Conservation (phyloP, 352 stramenopile genomes). For the Globisporangium perplexum region DNA sequence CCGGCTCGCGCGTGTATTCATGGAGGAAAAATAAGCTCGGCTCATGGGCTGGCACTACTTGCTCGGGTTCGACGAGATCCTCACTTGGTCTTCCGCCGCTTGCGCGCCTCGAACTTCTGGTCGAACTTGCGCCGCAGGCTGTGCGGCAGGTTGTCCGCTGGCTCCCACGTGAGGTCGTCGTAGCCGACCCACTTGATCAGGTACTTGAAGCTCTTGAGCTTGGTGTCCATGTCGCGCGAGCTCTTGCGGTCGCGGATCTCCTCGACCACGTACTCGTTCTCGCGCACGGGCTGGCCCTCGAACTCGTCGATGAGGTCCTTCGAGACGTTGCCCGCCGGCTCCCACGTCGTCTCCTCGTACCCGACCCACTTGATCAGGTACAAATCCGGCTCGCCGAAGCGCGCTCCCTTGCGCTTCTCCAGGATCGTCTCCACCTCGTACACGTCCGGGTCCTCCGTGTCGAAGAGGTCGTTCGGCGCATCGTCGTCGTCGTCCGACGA, state of each 20-base stretch:
- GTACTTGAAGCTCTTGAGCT: conserved; percentile 73
- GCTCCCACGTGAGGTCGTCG: conserved; percentile 76
- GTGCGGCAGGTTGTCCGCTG: conserved; percentile 66
- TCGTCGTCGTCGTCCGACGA: conserved; percentile 73
- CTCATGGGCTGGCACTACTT: too few relatives aligned
- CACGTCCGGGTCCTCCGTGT: conserved; percentile 71
- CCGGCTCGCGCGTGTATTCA: background rate
- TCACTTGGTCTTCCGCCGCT: conserved; percentile 10
- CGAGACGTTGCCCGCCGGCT: conserved; percentile 67
- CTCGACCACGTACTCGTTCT: conserved; percentile 74
- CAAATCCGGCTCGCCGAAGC: conserved; percentile 50
- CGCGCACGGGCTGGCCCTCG: conserved; percentile 59
- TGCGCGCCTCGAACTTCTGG: conserved; percentile 49
- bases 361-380: conserved; percentile 84
- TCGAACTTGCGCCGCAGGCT: conserved; percentile 79
- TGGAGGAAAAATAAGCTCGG: too few relatives aligned
- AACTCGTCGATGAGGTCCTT: conserved; percentile 81
- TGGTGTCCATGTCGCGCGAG: conserved; percentile 56
- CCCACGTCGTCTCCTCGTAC: conserved; percentile 76
- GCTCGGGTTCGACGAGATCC: too few relatives aligned
- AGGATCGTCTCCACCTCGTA: conserved; percentile 78
- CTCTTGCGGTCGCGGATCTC: conserved; percentile 60
- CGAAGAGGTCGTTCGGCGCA: conserved; percentile 61
- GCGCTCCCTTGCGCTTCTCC: conserved; percentile 37
- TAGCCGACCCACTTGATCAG: conserved; percentile 86